Evolutionary conservation across 1,284 basidiomycete species (phyloP), one percentile per base, ranked within the genome.

Genomic region (Dichomitus squalens): DNA sequence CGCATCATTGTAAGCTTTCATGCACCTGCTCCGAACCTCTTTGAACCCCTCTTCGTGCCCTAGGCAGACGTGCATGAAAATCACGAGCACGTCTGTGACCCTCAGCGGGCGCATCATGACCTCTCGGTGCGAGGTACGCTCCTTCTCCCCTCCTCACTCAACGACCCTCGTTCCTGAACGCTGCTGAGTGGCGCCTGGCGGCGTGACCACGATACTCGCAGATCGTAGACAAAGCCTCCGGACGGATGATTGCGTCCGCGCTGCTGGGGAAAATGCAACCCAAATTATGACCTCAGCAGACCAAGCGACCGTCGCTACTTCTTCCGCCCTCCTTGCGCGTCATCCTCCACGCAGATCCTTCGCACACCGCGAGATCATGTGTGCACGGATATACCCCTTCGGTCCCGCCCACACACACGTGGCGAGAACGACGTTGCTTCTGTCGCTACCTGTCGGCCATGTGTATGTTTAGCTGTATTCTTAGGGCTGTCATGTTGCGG

Each of bases 191-290:
- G 39, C 41, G 7, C 40, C n/a, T 20, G 25, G 33, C 16, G 53
- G 7, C 43, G 27, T 7, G 49, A 49, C 8, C 29, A 31, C 9
- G 7, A n/a, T 23, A 23, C 21, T 12, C 25, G 3, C 59, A 88
- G 86, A 75, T 88, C 49, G 64, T 80, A 31, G 82, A 87, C 67
- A 85, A 82, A 63, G 70, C 74, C 47, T 77, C 79, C 6, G 84
- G 84, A 7, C 74, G 82, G 56, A 73, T 82, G 39, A 74, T 88
- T 41, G 87, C 87, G 8, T 87, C 86, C 3, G 85, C 84, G 0
- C 80, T 85, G 61, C 70, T 87, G 43, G 87, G 81, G 72, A 88
- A 88, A 72, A 89, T 87, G 86, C 86, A 88, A 66, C 87, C 87
- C n/a, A 53, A 53, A 18, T 79, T 82, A 66, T 92, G 92, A 46